These are phyloP conservation scores for Candida tropicalis DNA, from an alignment of 1,139 yeast genomes.

Conservation along the genomic window DNA sequence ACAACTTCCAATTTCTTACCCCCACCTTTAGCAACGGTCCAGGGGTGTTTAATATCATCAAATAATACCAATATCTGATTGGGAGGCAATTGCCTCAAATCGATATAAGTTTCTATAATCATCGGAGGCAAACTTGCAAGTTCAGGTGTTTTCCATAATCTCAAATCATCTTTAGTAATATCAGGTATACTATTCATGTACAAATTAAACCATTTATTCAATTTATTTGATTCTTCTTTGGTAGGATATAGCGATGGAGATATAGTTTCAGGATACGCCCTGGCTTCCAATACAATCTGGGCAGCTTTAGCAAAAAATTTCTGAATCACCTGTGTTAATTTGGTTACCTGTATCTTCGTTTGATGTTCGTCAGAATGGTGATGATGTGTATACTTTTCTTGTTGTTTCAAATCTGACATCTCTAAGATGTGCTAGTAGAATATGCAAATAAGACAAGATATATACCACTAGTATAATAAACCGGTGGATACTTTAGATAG, in stretches of 20 bases:
- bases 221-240: constrained; percentile 24
- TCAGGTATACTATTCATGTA: constrained; percentile 51
- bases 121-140: constrained; percentile 64
- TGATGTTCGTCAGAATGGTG: constrained; percentile 20
- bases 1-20: constrained; percentile 75
- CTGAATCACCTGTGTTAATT: constrained; percentile 51
- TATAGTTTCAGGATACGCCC: constrained; percentile 19
- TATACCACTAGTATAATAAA: no score
- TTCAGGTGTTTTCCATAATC: constrained; percentile 58
- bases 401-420: constrained; percentile 6
- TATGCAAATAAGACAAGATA: no score
- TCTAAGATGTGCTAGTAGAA: not conserved
- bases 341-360: constrained; percentile 31
- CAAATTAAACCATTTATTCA: constrained; percentile 70
- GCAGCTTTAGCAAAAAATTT: constrained; percentile 75
- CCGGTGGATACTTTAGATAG: no score
- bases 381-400: not conserved
- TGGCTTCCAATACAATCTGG: constrained; percentile 44
- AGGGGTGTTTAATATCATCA: constrained; percentile 49
- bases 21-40: constrained; percentile 44
- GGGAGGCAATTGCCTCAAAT: constrained; percentile 60
- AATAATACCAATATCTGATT: constrained; percentile 63
- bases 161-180: constrained; percentile 55
- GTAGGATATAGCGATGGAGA: constrained; percentile 8
- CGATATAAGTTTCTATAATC: constrained; percentile 82